Percentiles rank a stretch among this genome's conserved stretches.
phyloP scores from a whole-genome alignment of 305 asterid genomes.

The Fraxinus dipetala region DNA sequence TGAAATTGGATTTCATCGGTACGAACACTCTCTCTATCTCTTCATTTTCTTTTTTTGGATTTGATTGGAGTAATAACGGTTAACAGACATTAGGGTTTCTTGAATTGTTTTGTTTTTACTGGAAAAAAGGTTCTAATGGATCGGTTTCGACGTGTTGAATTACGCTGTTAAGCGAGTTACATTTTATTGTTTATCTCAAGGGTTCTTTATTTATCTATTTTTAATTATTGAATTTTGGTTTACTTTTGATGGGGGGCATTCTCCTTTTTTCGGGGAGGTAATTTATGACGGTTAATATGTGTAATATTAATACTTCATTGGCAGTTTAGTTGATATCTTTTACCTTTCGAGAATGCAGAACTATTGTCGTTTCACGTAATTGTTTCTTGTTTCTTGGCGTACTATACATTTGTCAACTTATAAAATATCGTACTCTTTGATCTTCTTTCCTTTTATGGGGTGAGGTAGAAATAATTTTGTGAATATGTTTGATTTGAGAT shows the following conservation, averaged over 20 bases:
- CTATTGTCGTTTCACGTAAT: not conserved
- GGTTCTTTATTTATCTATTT: not conserved
- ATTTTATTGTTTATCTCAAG: not conserved
- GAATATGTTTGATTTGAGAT: not conserved
- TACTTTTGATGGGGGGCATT: not conserved
- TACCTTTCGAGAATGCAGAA: not conserved
- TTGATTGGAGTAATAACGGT: slow-evolving; percentile 17
- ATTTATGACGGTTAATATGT: not conserved
- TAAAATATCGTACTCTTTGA: not conserved
- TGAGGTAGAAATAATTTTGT: slow-evolving; percentile 12
- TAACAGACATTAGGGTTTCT: slow-evolving; percentile 23
- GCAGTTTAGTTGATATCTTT: not conserved
- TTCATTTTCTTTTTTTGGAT: slow-evolving; percentile 15
- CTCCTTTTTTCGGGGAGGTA: not conserved
- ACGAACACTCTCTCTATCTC: not conserved
- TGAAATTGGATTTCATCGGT: not conserved
- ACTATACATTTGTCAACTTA: not conserved
- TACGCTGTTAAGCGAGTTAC: slow-evolving; percentile 16
- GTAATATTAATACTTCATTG: not conserved
- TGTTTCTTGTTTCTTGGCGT: slow-evolving; percentile 15
- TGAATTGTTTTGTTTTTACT: not conserved
- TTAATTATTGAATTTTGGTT: not conserved
- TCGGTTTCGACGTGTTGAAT: slow-evolving; percentile 27
- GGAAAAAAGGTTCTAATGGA: slow-evolving; percentile 20
- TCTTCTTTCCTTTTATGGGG: not conserved